These are phyloP conservation scores for Beauveria medogensis DNA, from an alignment of 2,329 filamentous ascomycete species.

Conservation along the genomic window DNA sequence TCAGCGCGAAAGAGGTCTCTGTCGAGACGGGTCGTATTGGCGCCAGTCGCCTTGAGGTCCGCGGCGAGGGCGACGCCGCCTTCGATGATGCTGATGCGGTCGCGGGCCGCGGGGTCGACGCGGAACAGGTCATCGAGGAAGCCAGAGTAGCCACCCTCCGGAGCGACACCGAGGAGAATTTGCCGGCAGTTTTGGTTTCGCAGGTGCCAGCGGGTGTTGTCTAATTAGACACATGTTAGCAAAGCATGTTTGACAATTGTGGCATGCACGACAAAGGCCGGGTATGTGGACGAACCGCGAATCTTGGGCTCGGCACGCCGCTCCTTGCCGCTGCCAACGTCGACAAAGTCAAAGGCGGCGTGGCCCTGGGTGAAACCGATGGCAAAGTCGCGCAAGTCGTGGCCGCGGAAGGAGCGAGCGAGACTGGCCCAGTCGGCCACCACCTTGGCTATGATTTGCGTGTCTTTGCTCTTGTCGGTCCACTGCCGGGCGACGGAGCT, in stretches of 20 bases:
- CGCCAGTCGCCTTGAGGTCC: slow-evolving; percentile 39
- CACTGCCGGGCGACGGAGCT: slow-evolving; percentile 40
- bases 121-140: slow-evolving; percentile 48
- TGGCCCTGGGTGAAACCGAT: slow-evolving; percentile 52
- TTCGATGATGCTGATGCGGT: slow-evolving; percentile 46
- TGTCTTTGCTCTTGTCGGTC: slow-evolving; percentile 33
- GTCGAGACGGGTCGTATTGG: slow-evolving; percentile 38
- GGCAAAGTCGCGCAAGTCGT: slow-evolving; percentile 48
- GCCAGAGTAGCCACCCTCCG: slow-evolving; percentile 52
- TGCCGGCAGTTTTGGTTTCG: slow-evolving; percentile 54
- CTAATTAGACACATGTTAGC: slow-evolving; percentile 21
- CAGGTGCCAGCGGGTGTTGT: slow-evolving; percentile 48
- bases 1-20: slow-evolving; percentile 45
- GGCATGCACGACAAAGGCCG: not conserved
- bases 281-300: slow-evolving; percentile 36
- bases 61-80: slow-evolving; percentile 38
- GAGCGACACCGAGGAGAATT: slow-evolving; percentile 53
- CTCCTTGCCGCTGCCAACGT: slow-evolving; percentile 52
- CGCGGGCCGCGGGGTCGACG: slow-evolving; percentile 34
- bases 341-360: slow-evolving; percentile 55
- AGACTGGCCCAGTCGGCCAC: slow-evolving; percentile 47
- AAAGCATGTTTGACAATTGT: not conserved
- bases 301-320: slow-evolving; percentile 52
- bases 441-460: slow-evolving; percentile 49
- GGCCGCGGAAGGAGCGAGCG: slow-evolving; percentile 38